Evolutionary conservation across 495 filamentous ascomycete genomes (phyloP).

Genomic region (Amniculicola lignicola): DNA sequence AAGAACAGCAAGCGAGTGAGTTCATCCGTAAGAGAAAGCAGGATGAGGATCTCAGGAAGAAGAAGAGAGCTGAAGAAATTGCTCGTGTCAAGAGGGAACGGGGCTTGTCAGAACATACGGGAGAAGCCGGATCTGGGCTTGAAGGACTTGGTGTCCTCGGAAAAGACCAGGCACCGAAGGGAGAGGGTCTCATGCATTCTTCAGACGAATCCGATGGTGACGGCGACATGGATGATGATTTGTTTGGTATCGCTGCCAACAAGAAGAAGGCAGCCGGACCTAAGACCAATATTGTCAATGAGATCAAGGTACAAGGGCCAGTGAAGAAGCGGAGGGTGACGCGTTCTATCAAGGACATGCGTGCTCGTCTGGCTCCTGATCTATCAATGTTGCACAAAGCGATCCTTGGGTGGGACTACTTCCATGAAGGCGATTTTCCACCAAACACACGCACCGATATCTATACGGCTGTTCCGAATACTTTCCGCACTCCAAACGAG

Average conservation of each 20-base stretch:
- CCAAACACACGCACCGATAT: constrained; percentile 64
- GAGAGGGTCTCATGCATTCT: constrained; percentile 83
- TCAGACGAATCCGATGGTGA: constrained; percentile 65
- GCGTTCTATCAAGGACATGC: constrained; percentile 85
- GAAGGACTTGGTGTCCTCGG: constrained; percentile 71
- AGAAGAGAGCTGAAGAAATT: constrained; percentile 63
- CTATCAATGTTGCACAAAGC: constrained; percentile 78
- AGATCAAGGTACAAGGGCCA: constrained; percentile 58
- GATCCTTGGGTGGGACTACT: constrained; percentile 91
- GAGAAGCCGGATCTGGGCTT: constrained; percentile 74
- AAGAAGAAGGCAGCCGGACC: constrained; percentile 32
- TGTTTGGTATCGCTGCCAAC: constrained; percentile 53
- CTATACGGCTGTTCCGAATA: constrained; percentile 70
- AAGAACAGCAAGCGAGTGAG: constrained; percentile 17
- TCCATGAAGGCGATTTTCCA: constrained; percentile 78
- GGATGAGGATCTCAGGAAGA: constrained; percentile 71
- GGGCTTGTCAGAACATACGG: constrained; percentile 50
- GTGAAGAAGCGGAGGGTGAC: constrained; percentile 74
- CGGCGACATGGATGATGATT: constrained; percentile 61
- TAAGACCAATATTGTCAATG: constrained; percentile 46
- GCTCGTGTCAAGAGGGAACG: constrained; percentile 58
- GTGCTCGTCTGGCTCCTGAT: constrained; percentile 85
- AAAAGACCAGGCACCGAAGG: constrained; percentile 70
- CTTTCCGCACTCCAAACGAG: constrained; percentile 67
- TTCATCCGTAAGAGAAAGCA: constrained; percentile 56